A percentile compares a stretch with the other conserved stretches of the same genome.
phyloP scores from a whole-genome alignment of 495 filamentous ascomycete species.

The Trichoderma orchidacearum region DNA sequence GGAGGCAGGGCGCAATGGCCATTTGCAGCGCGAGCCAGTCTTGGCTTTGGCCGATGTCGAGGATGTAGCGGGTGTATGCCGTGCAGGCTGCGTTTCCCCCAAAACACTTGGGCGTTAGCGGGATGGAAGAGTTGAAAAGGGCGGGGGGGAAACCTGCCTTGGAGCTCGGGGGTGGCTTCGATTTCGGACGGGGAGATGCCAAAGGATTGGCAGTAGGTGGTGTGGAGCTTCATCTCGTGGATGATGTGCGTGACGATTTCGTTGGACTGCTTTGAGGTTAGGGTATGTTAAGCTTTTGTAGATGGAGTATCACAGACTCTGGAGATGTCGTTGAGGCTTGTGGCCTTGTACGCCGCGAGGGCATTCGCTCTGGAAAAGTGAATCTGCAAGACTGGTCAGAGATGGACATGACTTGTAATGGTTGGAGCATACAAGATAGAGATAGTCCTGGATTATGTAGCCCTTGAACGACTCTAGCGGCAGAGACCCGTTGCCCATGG shows the following conservation, averaged over 20 bases:
- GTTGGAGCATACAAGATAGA: slow-evolving; percentile 51
- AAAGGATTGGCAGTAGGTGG: slow-evolving; percentile 67
- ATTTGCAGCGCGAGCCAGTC: slow-evolving; percentile 77
- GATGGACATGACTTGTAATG: not conserved
- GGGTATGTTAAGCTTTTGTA: not conserved
- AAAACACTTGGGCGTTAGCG: not conserved
- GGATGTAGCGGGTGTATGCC: slow-evolving; percentile 66
- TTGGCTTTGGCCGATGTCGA: slow-evolving; percentile 77
- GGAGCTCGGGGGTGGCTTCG: slow-evolving; percentile 54
- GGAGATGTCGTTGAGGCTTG: slow-evolving; percentile 55
- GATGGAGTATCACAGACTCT: slow-evolving; percentile 28
- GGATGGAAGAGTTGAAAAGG: not conserved
- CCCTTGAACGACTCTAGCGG: slow-evolving; percentile 62
- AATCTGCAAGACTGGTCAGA: slow-evolving; percentile 30
- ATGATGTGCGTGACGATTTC: slow-evolving; percentile 60
- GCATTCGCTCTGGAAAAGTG: slow-evolving; percentile 81
- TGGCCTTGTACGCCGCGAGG: slow-evolving; percentile 70
- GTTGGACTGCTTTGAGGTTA: slow-evolving; percentile 39
- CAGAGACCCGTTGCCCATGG: slow-evolving; percentile 62
- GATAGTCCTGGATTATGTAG: slow-evolving; percentile 81
- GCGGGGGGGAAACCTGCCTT: slow-evolving; percentile 34
- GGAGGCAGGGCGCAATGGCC: slow-evolving; percentile 68
- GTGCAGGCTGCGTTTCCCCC: slow-evolving; percentile 43
- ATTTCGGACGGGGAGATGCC: slow-evolving; percentile 68
- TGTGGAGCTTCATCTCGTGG: slow-evolving; percentile 65